Evolutionary conservation across 1,284 basidiomycete species (phyloP), one percentile per base, ranked within the genome.

Genomic region (Singerocomus inundabilis): DNA sequence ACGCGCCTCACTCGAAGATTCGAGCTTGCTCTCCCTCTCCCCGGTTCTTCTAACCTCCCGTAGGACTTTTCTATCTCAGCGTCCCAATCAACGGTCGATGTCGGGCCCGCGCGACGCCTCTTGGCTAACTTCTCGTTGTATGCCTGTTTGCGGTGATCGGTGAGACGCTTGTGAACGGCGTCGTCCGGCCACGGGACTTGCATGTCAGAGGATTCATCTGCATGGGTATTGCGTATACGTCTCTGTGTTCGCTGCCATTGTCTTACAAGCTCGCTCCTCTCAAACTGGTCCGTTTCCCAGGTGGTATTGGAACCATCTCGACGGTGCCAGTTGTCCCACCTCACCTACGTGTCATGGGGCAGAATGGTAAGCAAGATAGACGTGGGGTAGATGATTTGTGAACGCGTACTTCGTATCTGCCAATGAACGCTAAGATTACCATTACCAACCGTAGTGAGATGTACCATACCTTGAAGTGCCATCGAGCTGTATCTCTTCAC

Each of bases 111-210:
- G 5, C 48, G 48, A 31, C 33, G 55, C 16, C 39, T 21, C 21
- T 21, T 62, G 42, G 53, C 58, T 15, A 63, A 42, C 54, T 79
- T 80, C 47, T 80, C 75, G 0, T 70, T 60, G 45, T 70, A 73
- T 0, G 72, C 80, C 46, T 79, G 73, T 11, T 60, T 63, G 34
- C 70, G 68, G 1, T 73, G 64, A 28, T 65, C 62, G 0, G 77
- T 79, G 26, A 63, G 57, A 4, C 64, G 69, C 42, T 75, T 71
- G 56, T 76, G 71, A 13, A 79, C 61, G 39, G 75, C 71, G 15
- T 68, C 53, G 4, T 69, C 66, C 3, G 62, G 56, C 65, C 68
- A 70, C 0, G 56, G 37, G 7, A 72, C 57, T 2, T 51, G 44
- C 49, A 73, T 62, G 33, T 59, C 62, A 21, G 57, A 44, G 33